Conservation (phyloP, 2,329 filamentous ascomycete genomes). For the Colletotrichum tropicicola region DNA sequence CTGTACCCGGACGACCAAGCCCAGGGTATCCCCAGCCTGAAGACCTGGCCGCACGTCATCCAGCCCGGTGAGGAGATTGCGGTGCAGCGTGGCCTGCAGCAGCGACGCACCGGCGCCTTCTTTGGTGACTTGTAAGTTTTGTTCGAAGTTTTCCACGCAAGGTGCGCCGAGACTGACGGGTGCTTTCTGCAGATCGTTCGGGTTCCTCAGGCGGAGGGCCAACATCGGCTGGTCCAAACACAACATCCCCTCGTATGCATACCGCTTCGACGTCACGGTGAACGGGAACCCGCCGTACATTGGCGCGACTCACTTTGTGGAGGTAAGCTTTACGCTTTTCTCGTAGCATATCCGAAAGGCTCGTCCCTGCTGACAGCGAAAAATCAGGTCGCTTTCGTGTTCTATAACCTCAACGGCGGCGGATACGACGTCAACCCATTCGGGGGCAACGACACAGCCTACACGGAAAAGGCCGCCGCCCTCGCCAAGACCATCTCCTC, state of each 20-base stretch:
- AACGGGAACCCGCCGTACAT: conserved; percentile 33
- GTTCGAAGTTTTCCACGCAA: neutral
- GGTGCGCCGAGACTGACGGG: neutral
- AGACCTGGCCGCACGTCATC: conserved; percentile 42
- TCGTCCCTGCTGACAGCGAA: neutral
- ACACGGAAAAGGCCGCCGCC: conserved; percentile 34
- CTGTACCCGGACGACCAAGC: conserved; percentile 43
- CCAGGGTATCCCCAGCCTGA: conserved; percentile 44
- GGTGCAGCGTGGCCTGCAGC: conserved; percentile 37
- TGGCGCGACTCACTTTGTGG: conserved; percentile 49
- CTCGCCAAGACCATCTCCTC: conserved; percentile 39
- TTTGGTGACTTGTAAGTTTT: conserved; percentile 34
- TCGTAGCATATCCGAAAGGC: too few relatives aligned
- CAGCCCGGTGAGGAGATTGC: conserved; percentile 36
- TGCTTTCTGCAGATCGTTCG: conserved; percentile 32
- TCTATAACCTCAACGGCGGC: conserved; percentile 43
- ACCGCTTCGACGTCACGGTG: conserved; percentile 43
- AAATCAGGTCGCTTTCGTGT: conserved; percentile 48
- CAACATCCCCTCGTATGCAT: conserved; percentile 39
- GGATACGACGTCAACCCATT: conserved; percentile 43
- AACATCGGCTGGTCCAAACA: conserved; percentile 38
- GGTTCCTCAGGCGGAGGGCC: conserved; percentile 37
- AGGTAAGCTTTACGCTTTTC: too few relatives aligned
- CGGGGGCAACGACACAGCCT: conserved; percentile 35
- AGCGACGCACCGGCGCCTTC: conserved; percentile 39